A percentile compares a stretch with the other conserved stretches of the same genome.
Conservation (phyloP, 192 early-diverging fungal species). For the Linderina pennispora region DNA sequence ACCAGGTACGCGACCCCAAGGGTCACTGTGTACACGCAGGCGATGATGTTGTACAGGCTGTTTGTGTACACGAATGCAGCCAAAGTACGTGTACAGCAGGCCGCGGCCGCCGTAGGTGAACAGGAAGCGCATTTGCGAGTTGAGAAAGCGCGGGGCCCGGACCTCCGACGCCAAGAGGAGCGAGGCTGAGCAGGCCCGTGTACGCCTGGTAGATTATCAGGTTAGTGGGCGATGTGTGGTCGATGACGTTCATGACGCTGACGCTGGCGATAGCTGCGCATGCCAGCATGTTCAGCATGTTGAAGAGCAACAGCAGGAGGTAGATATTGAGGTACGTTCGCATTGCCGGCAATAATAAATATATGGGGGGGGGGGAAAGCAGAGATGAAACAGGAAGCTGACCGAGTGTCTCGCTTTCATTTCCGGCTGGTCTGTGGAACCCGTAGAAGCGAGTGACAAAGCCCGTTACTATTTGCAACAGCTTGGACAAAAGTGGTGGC, state of each 20-base stretch:
- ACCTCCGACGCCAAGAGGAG: constrained; percentile 50
- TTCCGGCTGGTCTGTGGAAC: too few species aligned
- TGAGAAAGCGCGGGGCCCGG: constrained; percentile 34
- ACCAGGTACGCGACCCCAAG: constrained; percentile 51
- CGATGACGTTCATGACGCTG: constrained; percentile 33
- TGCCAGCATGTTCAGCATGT: constrained; percentile 39
- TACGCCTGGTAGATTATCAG: constrained; percentile 47
- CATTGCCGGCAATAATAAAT: too few species aligned
- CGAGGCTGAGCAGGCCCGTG: constrained; percentile 40
- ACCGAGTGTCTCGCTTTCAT: too few species aligned
- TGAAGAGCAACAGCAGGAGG: constrained; percentile 40
- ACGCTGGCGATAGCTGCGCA: constrained; percentile 37
- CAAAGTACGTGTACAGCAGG: constrained; percentile 53
- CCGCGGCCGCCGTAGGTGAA: constrained; percentile 55
- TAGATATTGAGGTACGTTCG: constrained; percentile 37
- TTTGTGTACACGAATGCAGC: constrained; percentile 49
- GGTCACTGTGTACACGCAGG: constrained; percentile 41
- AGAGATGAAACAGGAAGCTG: too few species aligned
- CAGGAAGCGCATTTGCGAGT: constrained; percentile 47
- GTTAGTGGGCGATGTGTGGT: constrained; percentile 39
- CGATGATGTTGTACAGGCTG: constrained; percentile 43
- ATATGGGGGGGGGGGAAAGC: too few species aligned
- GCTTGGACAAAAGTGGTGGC: too few species aligned
- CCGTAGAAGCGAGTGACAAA: too few species aligned
- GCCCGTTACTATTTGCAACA: too few species aligned